phyloP scores from a whole-genome alignment of 2,329 filamentous ascomycete genomes.

The Chaetomiaceae sp. region DNA sequence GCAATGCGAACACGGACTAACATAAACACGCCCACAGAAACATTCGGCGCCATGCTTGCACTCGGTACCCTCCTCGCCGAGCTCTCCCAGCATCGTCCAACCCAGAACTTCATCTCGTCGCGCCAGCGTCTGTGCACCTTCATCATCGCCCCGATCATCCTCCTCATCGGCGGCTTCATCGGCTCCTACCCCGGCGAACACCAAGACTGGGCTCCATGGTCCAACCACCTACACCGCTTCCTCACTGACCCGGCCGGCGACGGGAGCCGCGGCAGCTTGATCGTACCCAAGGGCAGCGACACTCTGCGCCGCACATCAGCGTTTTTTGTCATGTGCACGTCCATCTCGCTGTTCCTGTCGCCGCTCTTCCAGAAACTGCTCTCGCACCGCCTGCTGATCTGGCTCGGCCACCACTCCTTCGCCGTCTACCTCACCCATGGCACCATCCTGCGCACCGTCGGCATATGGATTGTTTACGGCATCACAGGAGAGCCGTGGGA shows the following conservation, averaged over 20 bases:
- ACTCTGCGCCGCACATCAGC: conserved; percentile 41
- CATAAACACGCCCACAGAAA: conserved; percentile 43
- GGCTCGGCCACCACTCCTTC: conserved; percentile 52
- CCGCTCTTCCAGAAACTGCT: conserved; percentile 45
- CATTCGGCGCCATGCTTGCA: conserved; percentile 48
- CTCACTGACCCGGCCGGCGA: conserved; percentile 36
- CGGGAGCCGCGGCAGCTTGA: conserved; percentile 41
- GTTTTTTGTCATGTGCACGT: conserved; percentile 45
- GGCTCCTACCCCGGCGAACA: conserved; percentile 48
- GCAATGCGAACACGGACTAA: conserved; percentile 5
- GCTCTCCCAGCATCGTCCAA: conserved; percentile 42
- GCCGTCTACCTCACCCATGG: conserved; percentile 53
- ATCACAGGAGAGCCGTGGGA: conserved; percentile 34
- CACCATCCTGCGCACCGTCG: conserved; percentile 47
- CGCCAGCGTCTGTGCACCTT: conserved; percentile 37
- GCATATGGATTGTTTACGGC: conserved; percentile 50
- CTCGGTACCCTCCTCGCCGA: conserved; percentile 50
- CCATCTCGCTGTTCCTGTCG: conserved; percentile 48
- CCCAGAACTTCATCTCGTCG: conserved; percentile 42
- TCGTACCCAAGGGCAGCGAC: conserved; percentile 39
- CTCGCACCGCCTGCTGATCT: conserved; percentile 47
- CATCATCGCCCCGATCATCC: conserved; percentile 32
- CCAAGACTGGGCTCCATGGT: conserved; percentile 48
- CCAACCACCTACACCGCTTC: conserved; percentile 26
- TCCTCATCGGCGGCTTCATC: conserved; percentile 43